A percentile compares a stretch with the other conserved stretches of the same genome.
Conservation (phyloP, 2,329 filamentous ascomycete genomes). For the Claviceps spartinae region DNA sequence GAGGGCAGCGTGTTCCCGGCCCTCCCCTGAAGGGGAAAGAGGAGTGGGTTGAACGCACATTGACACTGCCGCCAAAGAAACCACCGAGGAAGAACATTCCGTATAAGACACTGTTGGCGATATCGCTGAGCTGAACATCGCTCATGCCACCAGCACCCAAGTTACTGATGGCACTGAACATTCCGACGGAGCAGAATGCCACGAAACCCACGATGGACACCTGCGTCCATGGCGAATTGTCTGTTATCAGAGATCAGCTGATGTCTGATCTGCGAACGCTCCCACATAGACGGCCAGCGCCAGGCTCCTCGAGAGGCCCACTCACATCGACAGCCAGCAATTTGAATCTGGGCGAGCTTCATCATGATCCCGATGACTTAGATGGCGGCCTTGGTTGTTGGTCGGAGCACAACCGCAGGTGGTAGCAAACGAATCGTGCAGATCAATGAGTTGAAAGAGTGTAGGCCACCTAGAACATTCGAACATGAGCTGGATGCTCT, state of each 20-base stretch:
- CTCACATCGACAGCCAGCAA: conserved; percentile 2
- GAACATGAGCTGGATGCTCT: too few relatives aligned
- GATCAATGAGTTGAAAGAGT: too few relatives aligned
- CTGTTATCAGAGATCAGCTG: not conserved
- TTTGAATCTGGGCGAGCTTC: conserved; percentile 1
- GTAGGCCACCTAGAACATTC: too few relatives aligned
- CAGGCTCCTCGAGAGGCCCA: not conserved
- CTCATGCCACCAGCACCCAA: conserved; percentile 39
- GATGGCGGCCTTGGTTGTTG: too few relatives aligned
- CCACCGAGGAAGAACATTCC: conserved; percentile 4
- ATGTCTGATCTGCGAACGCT: not conserved
- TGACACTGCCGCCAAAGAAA: conserved; percentile 5
- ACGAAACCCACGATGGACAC: conserved; percentile 12
- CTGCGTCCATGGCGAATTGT: conserved; percentile 8
- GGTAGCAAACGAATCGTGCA: too few relatives aligned
- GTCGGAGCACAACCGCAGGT: too few relatives aligned
- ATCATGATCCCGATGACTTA: not conserved
- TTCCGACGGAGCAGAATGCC: conserved; percentile 27
- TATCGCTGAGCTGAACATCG: conserved; percentile 6
- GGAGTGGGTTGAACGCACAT: not conserved
- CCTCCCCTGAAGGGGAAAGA: too few relatives aligned
- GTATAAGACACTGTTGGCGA: conserved; percentile 35
- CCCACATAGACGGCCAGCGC: not conserved
- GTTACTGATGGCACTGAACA: conserved; percentile 52
- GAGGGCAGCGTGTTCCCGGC: not conserved